Base-by-base conservation (phyloP, 2,329 filamentous ascomycete genomes). In the Didymella exigua region DNA sequence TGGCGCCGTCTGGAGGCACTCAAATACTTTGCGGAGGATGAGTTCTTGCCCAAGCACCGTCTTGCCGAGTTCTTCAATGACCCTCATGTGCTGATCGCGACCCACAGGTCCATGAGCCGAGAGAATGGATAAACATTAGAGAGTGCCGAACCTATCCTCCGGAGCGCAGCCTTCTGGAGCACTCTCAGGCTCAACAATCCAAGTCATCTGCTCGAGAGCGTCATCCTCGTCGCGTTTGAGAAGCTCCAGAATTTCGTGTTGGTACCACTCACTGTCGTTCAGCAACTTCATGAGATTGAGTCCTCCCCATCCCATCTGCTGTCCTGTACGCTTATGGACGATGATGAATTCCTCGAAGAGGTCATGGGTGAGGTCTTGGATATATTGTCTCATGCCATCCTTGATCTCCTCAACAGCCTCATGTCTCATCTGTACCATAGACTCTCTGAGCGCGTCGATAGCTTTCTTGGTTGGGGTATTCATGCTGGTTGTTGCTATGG, bases 121-220 rank as follows among this genome's bases (percentile, higher is more conserved):
- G n/a, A 18, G n/a, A n/a, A n/a, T n/a, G n/a, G n/a, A n/a, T n/a
- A 9, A 16, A 18, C 10, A 1, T 14, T 27, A 19, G 46, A 11
- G 37, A 21, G n/a, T n/a, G n/a, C n/a, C n/a, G 7, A 26, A 27
- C 4, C 36, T 10, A 24, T 49, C 23, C 16, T 38, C 27, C 4
- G 45, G 36, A 2, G 26, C 27, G 8, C 19, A 33, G 2, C 36
- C 45, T 5, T 4, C 7, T 18, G 27, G 18, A 29, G 37, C 37
- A 13, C 19, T 4, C 14, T 42, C 29, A 6, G 29, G 30, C 5
- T 34, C n/a, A 11, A 11, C 29, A 11, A 42, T 42, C 37, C 29
- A 49, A 14, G 46, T 27, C 46, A 42, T 42, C 21, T 33, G 45
- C 36, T 49, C 36, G 5, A 49, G n/a, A 7, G 37, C 37, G 11